Evolutionary conservation across 2,329 filamentous ascomycete genomes (phyloP), one percentile per base, ranked within the genome.

Genomic region (Epichloe baconii): DNA sequence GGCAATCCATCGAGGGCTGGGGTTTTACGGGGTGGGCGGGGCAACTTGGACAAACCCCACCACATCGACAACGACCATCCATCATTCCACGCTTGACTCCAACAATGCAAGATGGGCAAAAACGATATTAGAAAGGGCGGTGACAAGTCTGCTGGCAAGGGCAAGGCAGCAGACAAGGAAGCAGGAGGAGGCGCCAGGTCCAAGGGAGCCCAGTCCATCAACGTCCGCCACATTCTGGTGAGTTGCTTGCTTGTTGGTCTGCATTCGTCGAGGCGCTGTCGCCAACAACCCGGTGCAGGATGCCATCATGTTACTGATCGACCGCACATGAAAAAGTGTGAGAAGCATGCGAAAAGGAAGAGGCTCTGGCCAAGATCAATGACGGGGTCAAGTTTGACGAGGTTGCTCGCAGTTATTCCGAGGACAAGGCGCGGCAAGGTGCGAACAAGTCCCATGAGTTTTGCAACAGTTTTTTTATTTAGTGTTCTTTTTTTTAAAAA

Each of bases 341-440:
- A 83, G 63, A 90, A 90, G 62, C 81, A 88, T 62, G 69, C 72
- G n/a, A 87, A 83, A 89, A 88, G 62, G 85, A 88, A 62, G 82
- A 88, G 62, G 86, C 86, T 0, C 64, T 88, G 15, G 77, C 76
- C 52, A 84, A 87, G 67, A 66, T 90, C 48, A 75, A 74, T 40
- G 78, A 73, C 3, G 83, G 85, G 1, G 74, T 73, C 48, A 86
- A 84, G 59, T 90, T 89, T 61, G 85, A 88, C 58, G 81, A 85
- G 46, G 84, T 89, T 5, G 86, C 86, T 10, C 71, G 78, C 49
- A 78, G 82, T 57, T 86, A 79, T 61, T 86, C 82, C 0, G 86
- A 89, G 66, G 86, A 90, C 65, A 89, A 90, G 69, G 84, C 85
- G 4, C 73, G 81, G 54, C 75, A 79, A 66, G 83, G 78, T 79